A percentile compares a stretch with the other conserved stretches of the same genome.
Evolutionary conservation across 495 filamentous ascomycete species (phyloP).

Genomic region (Daldinia vernicosa): DNA sequence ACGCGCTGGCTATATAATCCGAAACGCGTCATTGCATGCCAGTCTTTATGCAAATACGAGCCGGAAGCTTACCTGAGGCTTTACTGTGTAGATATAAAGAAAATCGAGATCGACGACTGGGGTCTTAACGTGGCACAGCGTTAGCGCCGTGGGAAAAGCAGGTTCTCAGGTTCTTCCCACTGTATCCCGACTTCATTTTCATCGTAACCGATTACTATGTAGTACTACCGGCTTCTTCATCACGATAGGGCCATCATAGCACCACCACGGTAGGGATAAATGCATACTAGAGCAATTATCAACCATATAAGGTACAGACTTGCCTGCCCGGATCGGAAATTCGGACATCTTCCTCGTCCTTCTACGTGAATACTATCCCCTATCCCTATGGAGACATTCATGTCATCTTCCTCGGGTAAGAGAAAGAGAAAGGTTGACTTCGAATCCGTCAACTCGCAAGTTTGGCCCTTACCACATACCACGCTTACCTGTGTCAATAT

Average conservation of each 20-base stretch:
- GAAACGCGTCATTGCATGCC: constrained; percentile 39
- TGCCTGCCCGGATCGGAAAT: background rate
- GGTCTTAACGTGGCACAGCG: constrained; percentile 37
- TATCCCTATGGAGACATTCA: constrained; percentile 4
- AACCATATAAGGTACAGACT: background rate
- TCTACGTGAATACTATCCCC: background rate
- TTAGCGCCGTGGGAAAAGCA: constrained; percentile 35
- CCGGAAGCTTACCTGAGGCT: constrained; percentile 29
- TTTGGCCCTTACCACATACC: constrained; percentile 6
- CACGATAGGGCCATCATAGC: constrained; percentile 11
- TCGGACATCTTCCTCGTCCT: constrained; percentile 4
- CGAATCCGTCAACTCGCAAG: constrained; percentile 1
- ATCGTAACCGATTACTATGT: background rate
- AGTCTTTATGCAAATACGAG: constrained; percentile 43
- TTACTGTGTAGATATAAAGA: no score
- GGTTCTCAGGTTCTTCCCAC: constrained; percentile 26
- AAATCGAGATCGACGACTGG: constrained; percentile 41
- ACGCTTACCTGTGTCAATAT: background rate
- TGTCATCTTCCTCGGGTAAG: background rate
- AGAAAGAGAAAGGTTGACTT: constrained; percentile 7
- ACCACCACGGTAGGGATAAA: constrained; percentile 1
- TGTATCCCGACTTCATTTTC: constrained; percentile 37
- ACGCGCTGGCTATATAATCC: constrained; percentile 27
- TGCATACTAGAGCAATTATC: constrained; percentile 3
- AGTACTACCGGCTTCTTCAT: background rate